Evolutionary conservation across 2,329 filamentous ascomycete species (phyloP), one percentile per base, ranked within the genome.

Genomic region (Colletotrichum tabaci): DNA sequence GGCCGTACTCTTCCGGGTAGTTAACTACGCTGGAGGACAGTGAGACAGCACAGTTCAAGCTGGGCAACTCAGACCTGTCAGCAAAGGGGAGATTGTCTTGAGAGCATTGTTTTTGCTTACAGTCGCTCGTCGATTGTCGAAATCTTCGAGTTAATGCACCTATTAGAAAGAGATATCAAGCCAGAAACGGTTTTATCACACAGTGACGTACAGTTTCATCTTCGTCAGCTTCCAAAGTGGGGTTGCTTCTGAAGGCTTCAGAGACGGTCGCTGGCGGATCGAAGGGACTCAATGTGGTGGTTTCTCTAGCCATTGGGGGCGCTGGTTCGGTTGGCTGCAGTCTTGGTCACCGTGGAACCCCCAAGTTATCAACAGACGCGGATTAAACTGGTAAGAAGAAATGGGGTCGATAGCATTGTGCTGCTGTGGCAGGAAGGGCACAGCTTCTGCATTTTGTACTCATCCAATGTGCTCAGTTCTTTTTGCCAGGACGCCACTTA

Each of bases 21-120:
- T 55, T 12, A 55, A 55, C 4, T 6, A 55, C 52, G 15, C 52
- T 55, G n/a, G 52, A 55, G 16, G 52, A 55, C 12, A 55, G 30
- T 4, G 52, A 55, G 6, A 30, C 52, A 18, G 52, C 38, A n/a
- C 38, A 55, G 18, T 38, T 55, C 8, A 30, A 55, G 52, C 52
- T 55, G 3, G 10, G 7, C 3, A n/a, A 55, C 4, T 38, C 16
- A 55, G 23, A 12, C 8, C 4, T 38, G 15, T 30, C 6, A n/a
- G 30, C 6, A 4, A 18, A 12, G 2, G 38, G 5, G 16, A 38
- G 52, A 38, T 13, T 16, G 26, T 30, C 30, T 30, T 8, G 30
- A 30, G 5, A 30, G 4, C 30, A 30, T 30, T 8, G 30, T 30
- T 30, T 30, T 8, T 30, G 12, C 52, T 4, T 7, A 55, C 52